Percentiles rank a stretch among this genome's conserved stretches.
These are phyloP conservation scores for Cercospora sesami DNA, from an alignment of 2,329 filamentous ascomycete species.

Conservation along the genomic window DNA sequence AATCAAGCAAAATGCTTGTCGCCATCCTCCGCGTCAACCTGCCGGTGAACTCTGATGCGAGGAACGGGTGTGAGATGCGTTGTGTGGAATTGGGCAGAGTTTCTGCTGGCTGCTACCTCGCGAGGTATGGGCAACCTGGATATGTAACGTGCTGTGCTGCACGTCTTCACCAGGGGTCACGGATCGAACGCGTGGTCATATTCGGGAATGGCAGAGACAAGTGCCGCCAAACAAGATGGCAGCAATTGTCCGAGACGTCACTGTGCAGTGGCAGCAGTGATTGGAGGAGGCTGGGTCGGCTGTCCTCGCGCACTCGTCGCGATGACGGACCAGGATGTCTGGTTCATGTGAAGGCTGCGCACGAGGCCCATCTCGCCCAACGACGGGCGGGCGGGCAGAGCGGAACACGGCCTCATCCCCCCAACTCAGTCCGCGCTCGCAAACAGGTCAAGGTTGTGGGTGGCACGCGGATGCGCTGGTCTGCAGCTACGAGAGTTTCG, in stretches of 20 bases:
- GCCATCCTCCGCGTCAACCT: neutral
- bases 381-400: neutral
- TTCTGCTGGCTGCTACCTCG: neutral
- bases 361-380: slow-evolving; percentile 5
- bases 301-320: neutral
- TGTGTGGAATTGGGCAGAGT: neutral
- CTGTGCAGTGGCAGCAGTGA: slow-evolving; percentile 7
- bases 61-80: neutral
- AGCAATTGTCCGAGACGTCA: neutral
- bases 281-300: slow-evolving; percentile 1
- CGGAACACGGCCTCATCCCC: neutral
- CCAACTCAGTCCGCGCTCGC: neutral
- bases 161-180: neutral
- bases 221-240: slow-evolving; percentile 11
- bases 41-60: neutral
- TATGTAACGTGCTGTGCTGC: neutral
- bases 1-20: neutral
- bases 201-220: neutral
- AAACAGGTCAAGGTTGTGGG: slow-evolving; percentile 6
- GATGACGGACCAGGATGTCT: slow-evolving; percentile 5
- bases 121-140: neutral
- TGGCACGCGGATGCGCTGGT: slow-evolving; percentile 9
- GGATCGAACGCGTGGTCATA: neutral
- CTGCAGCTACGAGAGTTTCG: neutral
- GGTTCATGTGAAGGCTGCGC: slow-evolving; percentile 1